phyloP scores from a whole-genome alignment of 177 flowering plant species.

The Vitis hybrid region DNA sequence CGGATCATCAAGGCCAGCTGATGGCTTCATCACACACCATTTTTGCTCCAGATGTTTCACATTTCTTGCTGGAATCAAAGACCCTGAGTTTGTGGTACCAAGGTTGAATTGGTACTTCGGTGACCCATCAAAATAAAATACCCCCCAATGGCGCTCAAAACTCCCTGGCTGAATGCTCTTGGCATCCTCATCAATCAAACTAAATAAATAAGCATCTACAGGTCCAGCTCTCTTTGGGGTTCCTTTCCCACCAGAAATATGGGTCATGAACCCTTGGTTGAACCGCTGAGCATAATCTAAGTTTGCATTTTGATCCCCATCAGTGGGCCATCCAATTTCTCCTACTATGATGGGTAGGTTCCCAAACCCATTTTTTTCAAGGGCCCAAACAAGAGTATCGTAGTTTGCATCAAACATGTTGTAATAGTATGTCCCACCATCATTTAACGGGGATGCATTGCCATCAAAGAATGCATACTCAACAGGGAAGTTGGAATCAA shows the following conservation, averaged over 20 bases:
- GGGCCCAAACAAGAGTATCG: slow-evolving; percentile 78
- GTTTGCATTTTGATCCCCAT: slow-evolving; percentile 77
- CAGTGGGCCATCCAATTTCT: slow-evolving; percentile 96
- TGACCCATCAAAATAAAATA: slow-evolving; percentile 60
- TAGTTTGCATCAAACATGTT: slow-evolving; percentile 86
- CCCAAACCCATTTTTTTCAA: slow-evolving; percentile 71
- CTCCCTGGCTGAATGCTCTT: slow-evolving; percentile 83
- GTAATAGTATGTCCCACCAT: slow-evolving; percentile 49
- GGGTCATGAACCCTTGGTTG: slow-evolving; percentile 85
- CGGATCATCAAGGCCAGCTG: slow-evolving; percentile 56
- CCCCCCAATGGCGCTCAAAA: slow-evolving; percentile 90
- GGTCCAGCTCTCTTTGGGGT: slow-evolving; percentile 77
- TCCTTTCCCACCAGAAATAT: slow-evolving; percentile 56
- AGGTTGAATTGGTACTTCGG: slow-evolving; percentile 71
- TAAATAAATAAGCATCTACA: slow-evolving; percentile 69
- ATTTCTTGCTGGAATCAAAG: slow-evolving; percentile 40
- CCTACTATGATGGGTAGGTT: slow-evolving; percentile 75
- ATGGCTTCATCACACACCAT: slow-evolving; percentile 75
- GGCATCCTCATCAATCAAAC: slow-evolving; percentile 83
- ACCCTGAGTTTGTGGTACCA: slow-evolving; percentile 57
- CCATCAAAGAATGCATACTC: slow-evolving; percentile 90
- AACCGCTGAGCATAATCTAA: slow-evolving; percentile 56
- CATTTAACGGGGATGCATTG: slow-evolving; percentile 44
- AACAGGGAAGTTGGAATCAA: slow-evolving; percentile 63
- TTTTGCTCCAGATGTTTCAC: slow-evolving; percentile 42